A percentile compares a stretch with the other conserved stretches of the same genome.
Evolutionary conservation across 805 yeast genomes (phyloP).

Genomic region (Nakazawaea siamensis): DNA sequence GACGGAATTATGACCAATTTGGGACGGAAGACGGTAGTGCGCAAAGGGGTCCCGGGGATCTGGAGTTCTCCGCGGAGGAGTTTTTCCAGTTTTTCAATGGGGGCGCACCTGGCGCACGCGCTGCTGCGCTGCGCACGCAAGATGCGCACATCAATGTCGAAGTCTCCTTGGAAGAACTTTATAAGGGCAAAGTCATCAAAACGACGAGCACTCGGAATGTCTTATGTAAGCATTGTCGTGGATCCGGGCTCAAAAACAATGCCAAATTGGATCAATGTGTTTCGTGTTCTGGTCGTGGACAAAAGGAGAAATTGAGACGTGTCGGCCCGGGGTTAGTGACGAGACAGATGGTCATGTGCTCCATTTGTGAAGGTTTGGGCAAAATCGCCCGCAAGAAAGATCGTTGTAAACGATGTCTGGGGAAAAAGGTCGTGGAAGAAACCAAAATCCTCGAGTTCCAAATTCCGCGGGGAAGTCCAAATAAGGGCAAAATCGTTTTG

Average conservation of each 20-base stretch:
- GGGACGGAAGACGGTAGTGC: conserved; percentile 32
- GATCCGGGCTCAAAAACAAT: conserved; percentile 62
- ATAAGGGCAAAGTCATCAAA: conserved; percentile 73
- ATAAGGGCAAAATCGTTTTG: conserved; percentile 53
- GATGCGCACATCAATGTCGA: conserved; percentile 63
- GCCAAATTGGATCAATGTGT: conserved; percentile 49
- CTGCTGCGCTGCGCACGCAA: conserved; percentile 30
- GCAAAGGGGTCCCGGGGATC: conserved; percentile 18
- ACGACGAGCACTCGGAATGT: conserved; percentile 64
- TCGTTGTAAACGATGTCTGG: conserved; percentile 69
- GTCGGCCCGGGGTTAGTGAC: conserved; percentile 74
- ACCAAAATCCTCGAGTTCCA: conserved; percentile 69
- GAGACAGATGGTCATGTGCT: conserved; percentile 52
- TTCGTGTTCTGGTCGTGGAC: conserved; percentile 69
- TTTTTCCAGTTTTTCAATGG: conserved; percentile 62
- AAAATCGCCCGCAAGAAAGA: conserved; percentile 52
- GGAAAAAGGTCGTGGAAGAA: conserved; percentile 53
- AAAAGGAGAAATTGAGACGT: conserved; percentile 47
- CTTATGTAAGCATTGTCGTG: conserved; percentile 66
- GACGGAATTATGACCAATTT: conserved; percentile 51
- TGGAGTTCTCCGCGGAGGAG: conserved; percentile 60
- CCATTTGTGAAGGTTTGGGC: conserved; percentile 67
- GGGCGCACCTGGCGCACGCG: conserved; percentile 16
- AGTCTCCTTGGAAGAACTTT: conserved; percentile 65
- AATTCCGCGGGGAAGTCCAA: conserved; percentile 62